Conservation (phyloP, 768 basidiomycete species). For the Russula sp. region DNA sequence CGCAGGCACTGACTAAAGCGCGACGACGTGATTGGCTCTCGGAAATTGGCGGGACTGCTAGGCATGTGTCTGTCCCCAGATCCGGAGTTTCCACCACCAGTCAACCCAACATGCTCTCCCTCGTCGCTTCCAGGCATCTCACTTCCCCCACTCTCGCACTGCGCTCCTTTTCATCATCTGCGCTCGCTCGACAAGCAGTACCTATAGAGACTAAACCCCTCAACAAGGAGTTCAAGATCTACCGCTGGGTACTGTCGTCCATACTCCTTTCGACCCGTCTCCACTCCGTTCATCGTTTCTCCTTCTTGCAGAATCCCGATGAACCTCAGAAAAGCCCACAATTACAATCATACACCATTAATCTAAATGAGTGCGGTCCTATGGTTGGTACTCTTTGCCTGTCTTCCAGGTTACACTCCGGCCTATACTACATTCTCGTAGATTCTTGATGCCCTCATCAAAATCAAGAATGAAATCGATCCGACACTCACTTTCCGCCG, state of each 20-base stretch:
- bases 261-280: not conserved
- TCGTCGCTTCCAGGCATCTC: not conserved
- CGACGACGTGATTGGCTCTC: too few species aligned
- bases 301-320: slow-evolving; percentile 71
- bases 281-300: not conserved
- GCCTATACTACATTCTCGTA: slow-evolving; percentile 22
- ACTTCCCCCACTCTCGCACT: not conserved
- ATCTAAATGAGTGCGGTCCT: slow-evolving; percentile 91
- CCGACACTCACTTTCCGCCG: slow-evolving; percentile 95
- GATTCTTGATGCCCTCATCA: slow-evolving; percentile 90
- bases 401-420: not conserved
- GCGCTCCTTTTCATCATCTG: slow-evolving; percentile 28
- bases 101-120: slow-evolving; percentile 24
- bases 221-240: slow-evolving; percentile 96
- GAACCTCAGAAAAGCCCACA: slow-evolving; percentile 85
- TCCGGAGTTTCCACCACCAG: not conserved
- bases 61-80: too few species aligned
- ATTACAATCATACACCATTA: slow-evolving; percentile 85
- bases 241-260: slow-evolving; percentile 78
- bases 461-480: slow-evolving; percentile 98
- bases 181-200: slow-evolving; percentile 32
- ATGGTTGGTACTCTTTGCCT: slow-evolving; percentile 50
- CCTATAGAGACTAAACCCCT: slow-evolving; percentile 60
- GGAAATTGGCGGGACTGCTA: too few species aligned
- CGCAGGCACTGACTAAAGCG: too few species aligned